Evolutionary conservation across 768 basidiomycete genomes (phyloP).

Genomic region (Megacollybia marginata): DNA sequence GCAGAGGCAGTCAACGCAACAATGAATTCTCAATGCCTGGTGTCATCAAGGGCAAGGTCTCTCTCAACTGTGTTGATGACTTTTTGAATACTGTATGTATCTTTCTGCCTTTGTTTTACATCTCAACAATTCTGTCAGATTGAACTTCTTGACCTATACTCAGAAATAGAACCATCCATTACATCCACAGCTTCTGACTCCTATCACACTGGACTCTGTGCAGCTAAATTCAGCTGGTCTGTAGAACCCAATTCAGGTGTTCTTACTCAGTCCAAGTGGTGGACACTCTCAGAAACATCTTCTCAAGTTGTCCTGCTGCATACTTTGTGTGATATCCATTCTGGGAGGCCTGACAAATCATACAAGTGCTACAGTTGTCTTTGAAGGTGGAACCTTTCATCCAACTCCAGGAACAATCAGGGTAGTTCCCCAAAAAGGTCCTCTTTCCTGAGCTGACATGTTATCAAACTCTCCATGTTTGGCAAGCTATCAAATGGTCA

Average conservation of each 20-base stretch:
- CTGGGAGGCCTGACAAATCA: conserved; percentile 55
- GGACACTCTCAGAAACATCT: conserved; percentile 49
- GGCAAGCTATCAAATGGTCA: conserved; percentile 68
- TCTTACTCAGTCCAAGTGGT: conserved; percentile 28
- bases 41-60: conserved; percentile 34
- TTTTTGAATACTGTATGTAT: conserved; percentile 31
- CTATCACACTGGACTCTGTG: conserved; percentile 26
- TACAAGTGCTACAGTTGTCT: conserved; percentile 49
- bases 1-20: no score
- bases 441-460: conserved; percentile 72
- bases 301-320: conserved; percentile 45
- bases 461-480: conserved; percentile 63
- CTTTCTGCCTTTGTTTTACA: background rate
- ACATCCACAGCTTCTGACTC: no score
- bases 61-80: conserved; percentile 39
- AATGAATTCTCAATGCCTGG: background rate
- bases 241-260: conserved; percentile 8
- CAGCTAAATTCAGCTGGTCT: conserved; percentile 34
- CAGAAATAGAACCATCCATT: conserved; percentile 1
- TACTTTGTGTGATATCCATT: conserved; percentile 58
- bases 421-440: conserved; percentile 80
- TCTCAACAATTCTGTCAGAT: no score
- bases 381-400: conserved; percentile 42
- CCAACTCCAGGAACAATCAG: conserved; percentile 63
- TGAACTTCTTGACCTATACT: conserved; percentile 23